Evolutionary conservation across 305 asterid species (phyloP), one percentile per base, ranked within the genome.

Genomic region (Fraxinus nigra): DNA sequence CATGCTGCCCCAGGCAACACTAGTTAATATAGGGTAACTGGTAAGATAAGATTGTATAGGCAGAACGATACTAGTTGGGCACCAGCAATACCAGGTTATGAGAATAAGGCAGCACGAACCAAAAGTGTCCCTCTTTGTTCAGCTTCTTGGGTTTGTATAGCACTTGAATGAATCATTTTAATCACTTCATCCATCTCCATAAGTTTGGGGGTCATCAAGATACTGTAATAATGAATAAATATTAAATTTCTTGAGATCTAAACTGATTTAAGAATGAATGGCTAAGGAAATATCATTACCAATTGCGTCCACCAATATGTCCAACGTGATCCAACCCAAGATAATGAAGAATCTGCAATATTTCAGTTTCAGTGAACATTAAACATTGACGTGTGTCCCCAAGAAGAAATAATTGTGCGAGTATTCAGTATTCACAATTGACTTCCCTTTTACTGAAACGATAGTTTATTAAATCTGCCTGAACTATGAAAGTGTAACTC

Each of bases 251-350:
- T 75, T 37, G 78, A 79, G 82, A 54, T 74, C 32, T 24, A 54
- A 76, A 61, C 67, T 22, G 51, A 37, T 38, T 43, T 75, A 70
- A 32, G 63, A 74, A 72, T 24, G 51, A 46, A 63, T 14, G 76
- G 67, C 24, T 77, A 85, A 85, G 48, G 18, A 56, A 37, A 82
- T 81, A 81, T 22, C 24, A 43, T 59, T 83, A 92, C 98, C 96
- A 93, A 80, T 85, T 89, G 85, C 98, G 97, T 69, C 98, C 98
- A 13, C 97, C 98, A 83, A 85, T 91, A 81, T 95, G 98, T 77
- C 98, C 98, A 87, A 92, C 95, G 80, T 95, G 98, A 86, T 95
- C 98, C 92, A 95, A 77, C 82, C 98, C 98, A 88, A 95, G 98
- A 90, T 92, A 95, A 85, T 95, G 98, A 82, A 95, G 98, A 90